These are phyloP conservation scores for Fusarium armeniacum DNA, from an alignment of 2,329 filamentous ascomycete species.

Conservation along the genomic window DNA sequence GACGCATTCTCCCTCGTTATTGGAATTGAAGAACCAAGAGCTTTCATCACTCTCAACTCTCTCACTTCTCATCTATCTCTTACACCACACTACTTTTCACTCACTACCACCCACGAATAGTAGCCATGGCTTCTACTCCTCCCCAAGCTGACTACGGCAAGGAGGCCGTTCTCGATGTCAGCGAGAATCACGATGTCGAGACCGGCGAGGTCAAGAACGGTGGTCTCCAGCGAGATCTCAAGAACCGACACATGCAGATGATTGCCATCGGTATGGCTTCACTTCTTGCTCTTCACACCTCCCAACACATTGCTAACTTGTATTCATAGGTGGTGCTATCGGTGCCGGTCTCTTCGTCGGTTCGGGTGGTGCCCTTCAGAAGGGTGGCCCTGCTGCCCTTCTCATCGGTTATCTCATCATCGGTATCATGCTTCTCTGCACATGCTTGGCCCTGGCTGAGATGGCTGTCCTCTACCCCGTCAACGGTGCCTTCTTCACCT, in stretches of 20 bases:
- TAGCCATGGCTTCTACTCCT: constrained; percentile 38
- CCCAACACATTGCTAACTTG: constrained; percentile 13
- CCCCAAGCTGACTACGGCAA: constrained; percentile 40
- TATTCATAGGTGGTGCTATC: constrained; percentile 51
- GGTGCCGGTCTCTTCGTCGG: constrained; percentile 90
- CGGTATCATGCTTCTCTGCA: constrained; percentile 57
- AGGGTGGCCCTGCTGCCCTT: constrained; percentile 83
- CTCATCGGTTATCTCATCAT: constrained; percentile 75
- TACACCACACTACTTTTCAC: constrained; percentile 15
- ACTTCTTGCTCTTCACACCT: not conserved
- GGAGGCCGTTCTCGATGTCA: constrained; percentile 40
- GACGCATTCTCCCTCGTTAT: constrained; percentile 12
- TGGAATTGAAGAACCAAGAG: constrained; percentile 39
- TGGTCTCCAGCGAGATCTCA: constrained; percentile 71
- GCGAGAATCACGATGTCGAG: constrained; percentile 39
- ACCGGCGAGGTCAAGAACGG: constrained; percentile 41
- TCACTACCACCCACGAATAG: constrained; percentile 5
- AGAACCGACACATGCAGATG: constrained; percentile 93
- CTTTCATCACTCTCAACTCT: constrained; percentile 34
- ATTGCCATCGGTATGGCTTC: constrained; percentile 78
- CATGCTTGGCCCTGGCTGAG: constrained; percentile 91
- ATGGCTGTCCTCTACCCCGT: constrained; percentile 92
- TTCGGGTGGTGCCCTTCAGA: constrained; percentile 77
- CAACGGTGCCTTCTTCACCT: constrained; percentile 91
- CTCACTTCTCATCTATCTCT: constrained; percentile 1